These are phyloP conservation scores for Petunia axillaris DNA, from an alignment of 257 asterid species.

Conservation along the genomic window DNA sequence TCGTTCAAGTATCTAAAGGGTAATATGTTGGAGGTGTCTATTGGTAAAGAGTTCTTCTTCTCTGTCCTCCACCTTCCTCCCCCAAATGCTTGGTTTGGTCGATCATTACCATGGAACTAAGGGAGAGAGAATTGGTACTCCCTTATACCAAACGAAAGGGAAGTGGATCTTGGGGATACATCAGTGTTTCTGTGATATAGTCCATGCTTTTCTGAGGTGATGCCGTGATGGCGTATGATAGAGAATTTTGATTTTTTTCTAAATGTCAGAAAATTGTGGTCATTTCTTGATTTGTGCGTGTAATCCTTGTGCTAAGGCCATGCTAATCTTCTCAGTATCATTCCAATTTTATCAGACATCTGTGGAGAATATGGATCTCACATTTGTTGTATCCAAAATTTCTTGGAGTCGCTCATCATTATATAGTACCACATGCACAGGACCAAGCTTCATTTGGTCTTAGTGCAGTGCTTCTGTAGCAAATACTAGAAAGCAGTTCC, in stretches of 20 bases:
- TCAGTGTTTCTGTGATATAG: neutral
- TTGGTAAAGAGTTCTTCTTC: neutral
- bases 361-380: neutral
- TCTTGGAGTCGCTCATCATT: slow-evolving; percentile 9
- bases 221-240: neutral
- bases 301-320: neutral
- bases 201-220: neutral
- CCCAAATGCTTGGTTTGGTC: neutral
- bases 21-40: neutral
- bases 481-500: neutral
- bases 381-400: neutral
- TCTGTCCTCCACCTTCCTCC: neutral
- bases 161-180: neutral
- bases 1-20: neutral
- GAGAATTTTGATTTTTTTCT: neutral
- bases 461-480: slow-evolving; percentile 4
- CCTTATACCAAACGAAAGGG: neutral
- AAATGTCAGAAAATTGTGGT: neutral
- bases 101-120: neutral
- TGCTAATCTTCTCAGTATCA: neutral
- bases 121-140: neutral
- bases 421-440: slow-evolving; percentile 3
- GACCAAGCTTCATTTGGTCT: slow-evolving; percentile 2
- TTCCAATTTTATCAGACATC: neutral
- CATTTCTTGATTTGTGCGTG: neutral